Evolutionary conservation across 331 rosid genomes (phyloP).

Genomic region (Arachis monticola): DNA sequence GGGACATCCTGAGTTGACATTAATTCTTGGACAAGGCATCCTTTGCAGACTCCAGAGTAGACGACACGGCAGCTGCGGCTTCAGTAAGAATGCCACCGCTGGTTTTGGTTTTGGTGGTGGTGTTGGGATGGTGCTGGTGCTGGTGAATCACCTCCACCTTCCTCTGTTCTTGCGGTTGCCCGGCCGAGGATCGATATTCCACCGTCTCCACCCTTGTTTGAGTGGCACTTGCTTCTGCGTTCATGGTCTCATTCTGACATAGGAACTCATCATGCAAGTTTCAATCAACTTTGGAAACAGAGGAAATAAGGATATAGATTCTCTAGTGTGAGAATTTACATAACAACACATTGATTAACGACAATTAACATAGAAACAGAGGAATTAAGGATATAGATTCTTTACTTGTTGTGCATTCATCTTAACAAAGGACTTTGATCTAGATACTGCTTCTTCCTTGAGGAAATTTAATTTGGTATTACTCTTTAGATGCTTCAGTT

Average conservation of each 20-base stretch:
- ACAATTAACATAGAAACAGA: no score
- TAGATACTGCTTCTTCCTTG: background rate
- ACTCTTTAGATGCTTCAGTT: background rate
- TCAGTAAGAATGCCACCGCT: constrained; percentile 43
- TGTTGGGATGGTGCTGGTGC: constrained; percentile 34
- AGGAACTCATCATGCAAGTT: constrained; percentile 16
- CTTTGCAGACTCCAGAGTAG: constrained; percentile 65
- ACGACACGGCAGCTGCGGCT: constrained; percentile 47
- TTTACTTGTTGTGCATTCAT: constrained; percentile 54
- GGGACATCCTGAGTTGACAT: constrained; percentile 1
- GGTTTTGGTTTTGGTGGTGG: constrained; percentile 38
- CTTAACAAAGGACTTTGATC: constrained; percentile 19
- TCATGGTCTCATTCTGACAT: constrained; percentile 41
- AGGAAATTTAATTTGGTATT: background rate
- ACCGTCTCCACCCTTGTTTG: constrained; percentile 62
- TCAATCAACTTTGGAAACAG: background rate
- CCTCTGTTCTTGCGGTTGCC: constrained; percentile 49
- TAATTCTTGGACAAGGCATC: constrained; percentile 57
- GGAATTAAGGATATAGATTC: no score
- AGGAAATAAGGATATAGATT: background rate
- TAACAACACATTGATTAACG: no score
- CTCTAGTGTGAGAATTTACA: background rate
- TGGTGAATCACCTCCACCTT: constrained; percentile 65
- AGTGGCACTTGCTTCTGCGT: constrained; percentile 23
- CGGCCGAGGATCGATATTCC: constrained; percentile 60